Evolutionary conservation across 352 stramenopile species (phyloP), one percentile per base, ranked within the genome.

Genomic region (Phytophthora sansomeana): DNA sequence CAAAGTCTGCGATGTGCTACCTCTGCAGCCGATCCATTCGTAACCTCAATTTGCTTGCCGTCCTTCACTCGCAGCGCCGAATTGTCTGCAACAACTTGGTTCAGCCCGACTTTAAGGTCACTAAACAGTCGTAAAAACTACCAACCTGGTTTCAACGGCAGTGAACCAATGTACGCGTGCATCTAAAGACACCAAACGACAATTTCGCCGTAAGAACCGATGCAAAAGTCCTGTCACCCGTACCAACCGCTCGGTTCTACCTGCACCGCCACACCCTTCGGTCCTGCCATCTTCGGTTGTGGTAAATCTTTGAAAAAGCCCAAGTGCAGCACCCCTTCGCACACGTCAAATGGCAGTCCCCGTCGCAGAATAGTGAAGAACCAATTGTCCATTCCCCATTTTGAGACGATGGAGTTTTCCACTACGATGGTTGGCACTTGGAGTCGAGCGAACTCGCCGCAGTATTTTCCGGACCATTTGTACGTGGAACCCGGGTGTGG

Each of bases 1-100:
- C n/a, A n/a, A n/a, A n/a, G n/a, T n/a, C n/a, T 47, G 24, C 32
- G 66, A 39, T 24, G 6, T 13, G 8, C 21, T 71, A 83, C 76
- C 49, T 87, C 79, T 3, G 52, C 69, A 13, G 58, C 72, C 8
- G 54, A 48, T 6, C 54, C 75, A 32, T 58, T 63, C 0, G 36
- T 52, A 39, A 82, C 32, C 42, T 88, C 69, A 28, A 85, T 54
- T 19, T 59, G 60, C 32, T 81, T 85, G 49, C 64, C 74, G 29
- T 88, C 79, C 44, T 76, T 71, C 13, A 89, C 73, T 3, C 69
- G 75, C 5, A 89, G 44, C 2, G n/a, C 50, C 2, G 79, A 85
- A 13, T 67, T 63, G 28, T 86, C 78, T 73, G 14, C 10, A 33
- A 19, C 8, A 39, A 13, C 36, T 21, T 42, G 13, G 36, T 42